Evolutionary conservation across 352 stramenopile species (phyloP).

Genomic region (Phytophthora uliginosa): DNA sequence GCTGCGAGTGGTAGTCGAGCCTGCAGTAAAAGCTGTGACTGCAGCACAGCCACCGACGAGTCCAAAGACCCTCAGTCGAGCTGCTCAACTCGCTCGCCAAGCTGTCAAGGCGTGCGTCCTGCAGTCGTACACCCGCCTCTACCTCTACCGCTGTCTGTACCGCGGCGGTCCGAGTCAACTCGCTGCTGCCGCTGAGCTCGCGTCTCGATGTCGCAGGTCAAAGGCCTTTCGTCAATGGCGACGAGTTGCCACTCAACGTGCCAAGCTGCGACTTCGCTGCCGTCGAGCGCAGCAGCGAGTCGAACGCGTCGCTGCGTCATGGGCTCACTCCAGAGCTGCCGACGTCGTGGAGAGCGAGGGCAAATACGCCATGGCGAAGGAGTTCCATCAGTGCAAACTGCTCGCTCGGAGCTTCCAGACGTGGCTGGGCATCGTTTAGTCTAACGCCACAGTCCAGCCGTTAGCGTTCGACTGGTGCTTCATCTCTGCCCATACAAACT

Average conservation of each 20-base stretch:
- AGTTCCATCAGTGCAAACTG: constrained; percentile 47
- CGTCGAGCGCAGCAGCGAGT: constrained; percentile 22
- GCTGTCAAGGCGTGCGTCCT: constrained; percentile 32
- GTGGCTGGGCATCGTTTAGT: constrained; percentile 24
- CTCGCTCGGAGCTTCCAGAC: constrained; percentile 20
- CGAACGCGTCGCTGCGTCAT: constrained; percentile 1
- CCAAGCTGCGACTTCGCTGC: constrained; percentile 26
- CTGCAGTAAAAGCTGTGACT: neutral
- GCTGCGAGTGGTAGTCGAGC: constrained; percentile 11
- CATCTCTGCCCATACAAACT: constrained; percentile 2
- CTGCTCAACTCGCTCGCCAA: constrained; percentile 24
- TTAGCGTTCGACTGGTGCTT: constrained; percentile 4
- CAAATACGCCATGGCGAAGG: constrained; percentile 61
- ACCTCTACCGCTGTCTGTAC: constrained; percentile 35
- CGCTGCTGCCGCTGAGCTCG: constrained; percentile 19
- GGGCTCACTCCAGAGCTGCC: constrained; percentile 13
- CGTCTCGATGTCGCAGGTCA: constrained; percentile 17
- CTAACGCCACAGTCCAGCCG: neutral
- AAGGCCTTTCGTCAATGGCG: constrained; percentile 27
- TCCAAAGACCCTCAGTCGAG: constrained; percentile 22
- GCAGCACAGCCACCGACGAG: neutral
- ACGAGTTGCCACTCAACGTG: constrained; percentile 19
- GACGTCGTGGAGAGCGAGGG: constrained; percentile 43
- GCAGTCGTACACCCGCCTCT: constrained; percentile 34
- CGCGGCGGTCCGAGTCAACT: constrained; percentile 31